Conservation (phyloP, 441 rosid genomes). For the Bruguiera hainesii region DNA sequence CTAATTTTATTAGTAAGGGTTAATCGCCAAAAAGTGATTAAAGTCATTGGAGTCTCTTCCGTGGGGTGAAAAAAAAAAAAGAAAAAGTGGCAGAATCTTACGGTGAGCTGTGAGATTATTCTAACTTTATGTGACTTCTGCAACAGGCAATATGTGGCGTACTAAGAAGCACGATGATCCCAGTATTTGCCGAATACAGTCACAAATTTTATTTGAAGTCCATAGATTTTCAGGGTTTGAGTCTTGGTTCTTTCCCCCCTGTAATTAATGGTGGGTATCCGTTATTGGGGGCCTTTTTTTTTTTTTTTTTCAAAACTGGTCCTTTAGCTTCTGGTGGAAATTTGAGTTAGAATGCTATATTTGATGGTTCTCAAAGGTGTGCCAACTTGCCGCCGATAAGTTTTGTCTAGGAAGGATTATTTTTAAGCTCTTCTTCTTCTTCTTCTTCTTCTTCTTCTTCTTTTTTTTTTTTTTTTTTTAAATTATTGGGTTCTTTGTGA, state of each 20-base stretch:
- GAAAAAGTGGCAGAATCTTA: no score
- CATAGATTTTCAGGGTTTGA: slow-evolving; percentile 27
- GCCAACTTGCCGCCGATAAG: no score
- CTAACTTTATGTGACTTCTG: neutral
- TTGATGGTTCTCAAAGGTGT: no score
- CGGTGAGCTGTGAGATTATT: neutral
- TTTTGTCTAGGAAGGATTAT: no score
- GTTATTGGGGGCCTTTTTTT: neutral
- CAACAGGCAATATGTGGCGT: slow-evolving; percentile 33
- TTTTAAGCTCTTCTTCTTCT: no score
- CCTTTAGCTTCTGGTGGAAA: neutral
- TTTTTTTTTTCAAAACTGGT: neutral
- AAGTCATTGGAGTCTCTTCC: no score
- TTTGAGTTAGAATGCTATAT: no score
- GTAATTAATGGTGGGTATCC: slow-evolving; percentile 24
- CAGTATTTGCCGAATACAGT: slow-evolving; percentile 25
- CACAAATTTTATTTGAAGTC: slow-evolving; percentile 26
- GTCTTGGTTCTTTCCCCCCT: slow-evolving; percentile 37
- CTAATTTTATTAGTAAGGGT: neutral
- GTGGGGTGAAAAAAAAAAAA: no score
- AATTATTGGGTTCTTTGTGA: no score
- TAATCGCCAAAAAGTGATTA: no score
- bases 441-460: no score
- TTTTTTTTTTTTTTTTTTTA: no score
- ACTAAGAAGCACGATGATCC: slow-evolving; percentile 27